These are phyloP conservation scores for Xylariales sp. DNA, from an alignment of 2,329 filamentous ascomycete genomes.

Conservation along the genomic window DNA sequence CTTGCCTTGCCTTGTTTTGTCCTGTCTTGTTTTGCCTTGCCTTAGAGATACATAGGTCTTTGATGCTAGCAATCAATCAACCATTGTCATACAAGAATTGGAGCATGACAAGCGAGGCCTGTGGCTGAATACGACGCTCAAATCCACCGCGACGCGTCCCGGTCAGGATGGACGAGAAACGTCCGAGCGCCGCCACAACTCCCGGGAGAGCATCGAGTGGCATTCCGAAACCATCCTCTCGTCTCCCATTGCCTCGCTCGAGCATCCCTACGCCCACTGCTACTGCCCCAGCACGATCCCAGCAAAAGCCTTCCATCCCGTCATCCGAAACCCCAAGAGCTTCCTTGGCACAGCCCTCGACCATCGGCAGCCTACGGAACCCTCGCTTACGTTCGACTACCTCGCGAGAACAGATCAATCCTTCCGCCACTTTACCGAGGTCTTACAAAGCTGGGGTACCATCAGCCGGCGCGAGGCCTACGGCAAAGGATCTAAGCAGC, in stretches of 20 bases:
- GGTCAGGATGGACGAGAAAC: conserved; percentile 47
- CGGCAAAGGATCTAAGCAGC: conserved; percentile 35
- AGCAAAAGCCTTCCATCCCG: conserved; percentile 25
- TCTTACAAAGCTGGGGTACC: conserved; percentile 41
- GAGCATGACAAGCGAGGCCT: conserved; percentile 12
- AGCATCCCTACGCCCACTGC: conserved; percentile 38
- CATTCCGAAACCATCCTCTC: conserved; percentile 49
- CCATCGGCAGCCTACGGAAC: conserved; percentile 36
- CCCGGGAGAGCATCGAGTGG: conserved; percentile 40
- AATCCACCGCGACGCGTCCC: conserved; percentile 12
- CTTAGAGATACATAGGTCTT: no score
- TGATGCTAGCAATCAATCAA: background rate
- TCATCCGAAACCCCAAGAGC: conserved; percentile 39
- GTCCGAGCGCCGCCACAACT: conserved; percentile 28
- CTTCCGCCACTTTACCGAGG: conserved; percentile 42
- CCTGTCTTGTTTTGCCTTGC: no score
- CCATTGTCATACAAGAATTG: background rate
- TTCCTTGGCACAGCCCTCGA: conserved; percentile 36
- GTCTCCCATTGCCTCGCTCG: conserved; percentile 49
- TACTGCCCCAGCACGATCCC: conserved; percentile 22
- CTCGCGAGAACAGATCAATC: conserved; percentile 46
- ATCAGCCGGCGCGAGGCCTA: conserved; percentile 41
- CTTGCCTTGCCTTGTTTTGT: background rate
- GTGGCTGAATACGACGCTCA: conserved; percentile 1
- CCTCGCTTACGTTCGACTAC: conserved; percentile 44